A percentile compares a stretch with the other conserved stretches of the same genome.
Evolutionary conservation across 2,329 filamentous ascomycete genomes (phyloP).

Genomic region (Alternaria arbusti): DNA sequence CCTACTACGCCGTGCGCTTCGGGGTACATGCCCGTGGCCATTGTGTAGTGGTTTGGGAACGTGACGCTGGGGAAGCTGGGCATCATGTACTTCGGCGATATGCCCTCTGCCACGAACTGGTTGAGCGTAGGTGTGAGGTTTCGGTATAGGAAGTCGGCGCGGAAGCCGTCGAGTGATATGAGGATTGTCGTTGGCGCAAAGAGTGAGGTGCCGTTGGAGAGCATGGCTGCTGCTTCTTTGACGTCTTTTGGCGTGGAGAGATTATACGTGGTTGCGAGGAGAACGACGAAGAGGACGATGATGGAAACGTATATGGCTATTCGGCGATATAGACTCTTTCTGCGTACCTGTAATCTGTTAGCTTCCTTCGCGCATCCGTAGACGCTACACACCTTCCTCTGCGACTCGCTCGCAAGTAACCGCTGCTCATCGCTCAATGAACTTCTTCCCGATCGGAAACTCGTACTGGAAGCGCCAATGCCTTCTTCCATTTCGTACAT

Average conservation of each 20-base stretch:
- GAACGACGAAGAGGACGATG: constrained; percentile 59
- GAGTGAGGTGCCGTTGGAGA: constrained; percentile 81
- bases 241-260: constrained; percentile 51
- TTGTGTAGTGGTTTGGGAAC: constrained; percentile 92
- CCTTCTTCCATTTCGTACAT: constrained; percentile 94
- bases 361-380: constrained; percentile 44
- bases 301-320: constrained; percentile 54
- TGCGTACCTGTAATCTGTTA: constrained; percentile 29
- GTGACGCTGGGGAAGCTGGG: constrained; percentile 96
- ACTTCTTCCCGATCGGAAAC: constrained; percentile 43
- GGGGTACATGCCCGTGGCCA: constrained; percentile 90
- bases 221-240: constrained; percentile 42
- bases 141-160: constrained; percentile 87
- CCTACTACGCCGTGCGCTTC: constrained; percentile 92
- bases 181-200: constrained; percentile 93
- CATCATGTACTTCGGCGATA: constrained; percentile 90
- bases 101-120: constrained; percentile 78
- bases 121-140: constrained; percentile 83
- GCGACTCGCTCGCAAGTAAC: constrained; percentile 59
- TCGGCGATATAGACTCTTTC: constrained; percentile 50
- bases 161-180: constrained; percentile 93
- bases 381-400: constrained; percentile 36
- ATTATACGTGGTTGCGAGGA: constrained; percentile 64
- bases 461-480: constrained; percentile 64
- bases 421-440: constrained; percentile 57